A percentile compares a stretch with the other conserved stretches of the same genome.
Conservation (phyloP, 257 asterid species). For the Voacanga thouarsii region DNA sequence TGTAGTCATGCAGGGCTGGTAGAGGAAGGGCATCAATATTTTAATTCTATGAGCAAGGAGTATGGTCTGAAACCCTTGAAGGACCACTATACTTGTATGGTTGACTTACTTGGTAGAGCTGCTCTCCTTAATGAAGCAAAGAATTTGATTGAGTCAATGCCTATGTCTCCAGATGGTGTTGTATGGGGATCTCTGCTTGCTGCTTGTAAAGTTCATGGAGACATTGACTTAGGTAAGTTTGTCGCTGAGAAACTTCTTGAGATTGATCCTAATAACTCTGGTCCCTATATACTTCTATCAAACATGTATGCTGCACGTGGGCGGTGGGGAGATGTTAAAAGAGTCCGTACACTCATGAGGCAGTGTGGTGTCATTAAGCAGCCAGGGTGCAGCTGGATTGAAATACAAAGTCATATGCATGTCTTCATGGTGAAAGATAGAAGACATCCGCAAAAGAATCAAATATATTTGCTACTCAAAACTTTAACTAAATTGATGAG, state of each 20-base stretch:
- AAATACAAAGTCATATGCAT: slow-evolving; percentile 5
- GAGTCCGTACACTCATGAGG: slow-evolving; percentile 13
- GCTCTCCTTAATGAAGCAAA: slow-evolving; percentile 25
- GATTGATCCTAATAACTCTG: slow-evolving; percentile 21
- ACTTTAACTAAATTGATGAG: slow-evolving; percentile 10
- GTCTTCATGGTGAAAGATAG: slow-evolving; percentile 15
- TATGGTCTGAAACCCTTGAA: slow-evolving; percentile 23
- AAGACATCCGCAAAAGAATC: slow-evolving; percentile 10
- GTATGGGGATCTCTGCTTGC: slow-evolving; percentile 30
- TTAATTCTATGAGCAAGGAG: slow-evolving; percentile 21
- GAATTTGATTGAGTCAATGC: slow-evolving; percentile 22
- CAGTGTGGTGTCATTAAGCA: slow-evolving; percentile 8
- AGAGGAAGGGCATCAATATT: slow-evolving; percentile 16
- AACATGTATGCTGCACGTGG: slow-evolving; percentile 25
- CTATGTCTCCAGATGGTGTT: slow-evolving; percentile 22
- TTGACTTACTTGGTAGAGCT: slow-evolving; percentile 30
- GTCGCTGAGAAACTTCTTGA: slow-evolving; percentile 26
- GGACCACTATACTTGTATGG: slow-evolving; percentile 29
- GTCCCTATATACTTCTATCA: slow-evolving; percentile 26
- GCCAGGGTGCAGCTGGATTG: slow-evolving; percentile 18
- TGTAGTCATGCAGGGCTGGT: slow-evolving; percentile 31
- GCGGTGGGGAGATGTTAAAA: slow-evolving; percentile 6
- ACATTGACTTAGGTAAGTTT: slow-evolving; percentile 20
- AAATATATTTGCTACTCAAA: slow-evolving; percentile 7
- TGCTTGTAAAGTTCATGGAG: slow-evolving; percentile 28